Percentiles rank a stretch among this genome's conserved stretches.
Evolutionary conservation across 192 early-diverging fungal genomes (phyloP).

Genomic region (Rhizophlyctis rosea): DNA sequence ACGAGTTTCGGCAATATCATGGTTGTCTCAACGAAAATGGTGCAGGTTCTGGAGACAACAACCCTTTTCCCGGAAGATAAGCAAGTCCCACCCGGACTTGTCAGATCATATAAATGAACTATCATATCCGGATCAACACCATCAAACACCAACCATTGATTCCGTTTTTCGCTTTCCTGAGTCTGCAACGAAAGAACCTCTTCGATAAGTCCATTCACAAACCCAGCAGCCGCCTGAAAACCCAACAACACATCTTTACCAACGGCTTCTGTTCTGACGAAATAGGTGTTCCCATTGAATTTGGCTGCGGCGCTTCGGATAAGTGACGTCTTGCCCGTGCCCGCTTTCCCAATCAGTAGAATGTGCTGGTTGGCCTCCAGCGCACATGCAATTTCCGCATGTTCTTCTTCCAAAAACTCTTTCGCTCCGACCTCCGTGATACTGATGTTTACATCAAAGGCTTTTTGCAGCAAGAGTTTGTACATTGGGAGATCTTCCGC

Average conservation of each 20-base stretch:
- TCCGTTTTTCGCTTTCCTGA: too few species aligned
- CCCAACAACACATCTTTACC: neutral
- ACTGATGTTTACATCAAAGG: neutral
- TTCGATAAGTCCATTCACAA: conserved; percentile 8
- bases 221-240: neutral
- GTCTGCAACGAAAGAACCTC: neutral
- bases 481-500: neutral
- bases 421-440: neutral
- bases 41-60: neutral
- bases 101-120: too few species aligned
- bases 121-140: too few species aligned
- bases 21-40: neutral
- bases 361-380: neutral
- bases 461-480: neutral
- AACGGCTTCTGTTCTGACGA: conserved; percentile 1
- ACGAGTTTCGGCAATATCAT: neutral
- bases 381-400: neutral
- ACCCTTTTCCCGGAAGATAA: neutral
- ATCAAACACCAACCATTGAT: too few species aligned
- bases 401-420: neutral
- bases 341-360: neutral
- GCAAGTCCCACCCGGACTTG: too few species aligned
- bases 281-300: neutral
- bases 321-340: conserved; percentile 4
- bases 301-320: neutral